phyloP scores from a whole-genome alignment of 73 alveolate species.

The Paramecium tetraurelia region DNA sequence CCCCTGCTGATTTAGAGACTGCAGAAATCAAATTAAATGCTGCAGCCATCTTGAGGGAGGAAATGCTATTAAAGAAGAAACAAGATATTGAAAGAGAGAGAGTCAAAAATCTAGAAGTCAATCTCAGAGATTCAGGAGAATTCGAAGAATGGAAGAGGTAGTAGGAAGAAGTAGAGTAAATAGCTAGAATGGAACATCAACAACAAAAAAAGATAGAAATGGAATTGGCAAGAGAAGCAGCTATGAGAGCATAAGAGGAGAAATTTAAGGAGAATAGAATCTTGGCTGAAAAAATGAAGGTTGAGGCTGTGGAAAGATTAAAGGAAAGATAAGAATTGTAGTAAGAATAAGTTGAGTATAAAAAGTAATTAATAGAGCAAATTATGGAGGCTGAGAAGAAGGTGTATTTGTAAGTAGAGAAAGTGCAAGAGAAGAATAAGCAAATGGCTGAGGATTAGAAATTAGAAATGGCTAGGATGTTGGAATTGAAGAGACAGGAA shows the following conservation, averaged over 20 bases:
- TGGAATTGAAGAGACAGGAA: conserved; percentile 85
- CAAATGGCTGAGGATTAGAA: conserved; percentile 88
- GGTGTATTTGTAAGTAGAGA: conserved; percentile 73
- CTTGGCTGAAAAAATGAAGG: conserved; percentile 86
- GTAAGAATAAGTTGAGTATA: conserved; percentile 81
- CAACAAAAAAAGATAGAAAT: conserved; percentile 95
- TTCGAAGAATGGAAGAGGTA: conserved; percentile 92
- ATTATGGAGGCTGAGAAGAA: conserved; percentile 76
- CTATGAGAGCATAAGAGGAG: conserved; percentile 91
- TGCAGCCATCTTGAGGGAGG: conserved; percentile 97
- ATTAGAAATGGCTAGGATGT: conserved; percentile 82
- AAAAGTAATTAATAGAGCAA: conserved; percentile 72
- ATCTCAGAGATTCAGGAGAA: conserved; percentile 93
- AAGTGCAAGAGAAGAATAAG: conserved; percentile 81
- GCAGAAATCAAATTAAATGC: conserved; percentile 92
- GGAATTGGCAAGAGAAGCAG: conserved; percentile 97
- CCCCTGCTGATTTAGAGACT: conserved; percentile 76
- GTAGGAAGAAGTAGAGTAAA: conserved; percentile 91
- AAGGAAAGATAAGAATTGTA: conserved; percentile 81
- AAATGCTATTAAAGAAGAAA: conserved; percentile 71
- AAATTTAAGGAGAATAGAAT: conserved; percentile 87
- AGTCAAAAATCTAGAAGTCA: conserved; percentile 87
- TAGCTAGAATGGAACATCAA: conserved; percentile 87
- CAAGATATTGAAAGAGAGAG: conserved; percentile 89
- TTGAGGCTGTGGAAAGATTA: conserved; percentile 70